phyloP scores from a whole-genome alignment of 345 rosid species.

The Heritiera littoralis region DNA sequence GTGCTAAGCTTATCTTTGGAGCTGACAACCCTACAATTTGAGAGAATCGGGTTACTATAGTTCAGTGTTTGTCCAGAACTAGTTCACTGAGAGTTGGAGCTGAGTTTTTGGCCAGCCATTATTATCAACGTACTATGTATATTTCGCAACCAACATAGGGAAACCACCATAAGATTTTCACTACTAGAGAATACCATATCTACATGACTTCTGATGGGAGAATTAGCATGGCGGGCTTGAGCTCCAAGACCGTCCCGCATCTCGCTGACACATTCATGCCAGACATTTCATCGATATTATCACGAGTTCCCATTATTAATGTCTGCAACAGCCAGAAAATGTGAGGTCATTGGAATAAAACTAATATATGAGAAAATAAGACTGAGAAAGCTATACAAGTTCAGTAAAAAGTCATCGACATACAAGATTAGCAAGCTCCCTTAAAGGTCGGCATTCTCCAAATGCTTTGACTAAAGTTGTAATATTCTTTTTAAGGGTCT shows the following conservation, averaged over 20 bases:
- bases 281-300: constrained; percentile 74
- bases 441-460: constrained; percentile 77
- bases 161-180: constrained; percentile 89
- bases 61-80: constrained; percentile 94
- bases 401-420: constrained; percentile 18
- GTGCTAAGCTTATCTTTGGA: constrained; percentile 91
- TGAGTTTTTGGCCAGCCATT: constrained; percentile 82
- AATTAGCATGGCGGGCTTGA: no score
- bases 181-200: no score
- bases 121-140: constrained; percentile 71
- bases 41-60: constrained; percentile 78
- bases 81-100: constrained; percentile 96
- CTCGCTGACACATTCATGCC: constrained; percentile 60
- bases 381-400: constrained; percentile 4
- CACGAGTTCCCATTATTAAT: constrained; percentile 78
- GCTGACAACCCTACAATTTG: constrained; percentile 73
- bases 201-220: no score
- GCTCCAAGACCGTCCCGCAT: no score
- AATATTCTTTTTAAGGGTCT: constrained; percentile 80
- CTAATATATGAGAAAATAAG: constrained; percentile 4
- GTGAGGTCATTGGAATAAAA: background rate
- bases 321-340: constrained; percentile 47
- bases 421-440: constrained; percentile 84
- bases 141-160: constrained; percentile 99
- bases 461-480: constrained; percentile 82